Evolutionary conservation across 768 basidiomycete genomes (phyloP), one percentile per base, ranked within the genome.

Genomic region (Pluteus cervinus): DNA sequence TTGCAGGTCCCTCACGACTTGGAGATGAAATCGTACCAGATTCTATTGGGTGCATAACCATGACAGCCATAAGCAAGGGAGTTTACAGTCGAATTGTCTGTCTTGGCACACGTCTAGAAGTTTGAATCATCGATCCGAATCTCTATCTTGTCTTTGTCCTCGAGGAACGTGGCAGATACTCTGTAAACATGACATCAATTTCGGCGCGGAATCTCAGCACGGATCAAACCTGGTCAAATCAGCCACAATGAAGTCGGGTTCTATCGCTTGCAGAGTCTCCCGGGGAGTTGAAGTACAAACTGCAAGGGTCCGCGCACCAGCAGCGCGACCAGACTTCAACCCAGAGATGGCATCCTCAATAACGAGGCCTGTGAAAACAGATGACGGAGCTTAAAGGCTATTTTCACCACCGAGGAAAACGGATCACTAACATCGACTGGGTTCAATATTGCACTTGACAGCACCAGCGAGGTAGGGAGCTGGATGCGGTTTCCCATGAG

Each of bases 341-440:
- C 92, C 92, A 10, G 86, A 81, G 4, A 89, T 83, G 2, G 92
- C 90, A 51, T 96, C 92, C 50, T 93, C 90, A 3, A 96, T 69
- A 6, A 94, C 91, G 41, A 94, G 66, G 50, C 85, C 86, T 88
- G 46, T 11, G 33, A 7, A 17, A 21, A 34, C 17, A 11, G 28
- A 7, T 29, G 16, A 23, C n/a, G 15, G 16, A 37, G 22, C 7
- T 26, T 20, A 33, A 30, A 12, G 31, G n/a, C n/a, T n/a, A n/a
- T n/a, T 12, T 22, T 16, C 29, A 15, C n/a, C 31, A 15, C 21
- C 16, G 22, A 4, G 22, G 20, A 34, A 16, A 6, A 4, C 21
- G 8, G 32, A 24, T 15, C 12, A 49, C 74, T 40, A 33, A 79
- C 84, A 89, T 33, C 75, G 74, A 15, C 55, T 57, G 2, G 79